Evolutionary conservation across 345 rosid species (phyloP).

Genomic region (Hirschfeldia incana): DNA sequence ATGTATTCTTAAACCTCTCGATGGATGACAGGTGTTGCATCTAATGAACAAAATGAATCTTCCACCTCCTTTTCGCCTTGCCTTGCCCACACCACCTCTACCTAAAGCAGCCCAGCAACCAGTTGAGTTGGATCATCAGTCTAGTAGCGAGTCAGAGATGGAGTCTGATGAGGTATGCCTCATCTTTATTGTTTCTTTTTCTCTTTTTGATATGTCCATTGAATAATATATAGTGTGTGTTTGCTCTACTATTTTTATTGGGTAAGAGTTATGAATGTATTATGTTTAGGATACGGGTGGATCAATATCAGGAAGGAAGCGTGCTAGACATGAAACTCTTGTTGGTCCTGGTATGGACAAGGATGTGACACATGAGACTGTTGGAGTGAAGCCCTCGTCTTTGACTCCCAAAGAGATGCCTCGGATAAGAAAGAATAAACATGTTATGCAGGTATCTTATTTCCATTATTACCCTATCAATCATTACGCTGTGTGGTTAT

Average conservation of each 20-base stretch:
- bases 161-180: constrained; percentile 79
- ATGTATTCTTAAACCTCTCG: not conserved
- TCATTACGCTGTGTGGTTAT: not conserved
- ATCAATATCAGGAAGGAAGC: constrained; percentile 57
- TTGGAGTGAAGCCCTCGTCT: constrained; percentile 79
- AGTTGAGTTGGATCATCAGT: constrained; percentile 49
- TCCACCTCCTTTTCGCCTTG: constrained; percentile 95
- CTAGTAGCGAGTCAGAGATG: constrained; percentile 90
- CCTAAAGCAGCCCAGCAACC: constrained; percentile 59
- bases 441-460: constrained; percentile 67
- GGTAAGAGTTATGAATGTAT: constrained; percentile 13
- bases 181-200: not conserved
- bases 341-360: constrained; percentile 83
- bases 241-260: not conserved
- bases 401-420: constrained; percentile 90
- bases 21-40: constrained; percentile 71
- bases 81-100: constrained; percentile 88
- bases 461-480: constrained; percentile 1
- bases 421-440: constrained; percentile 72
- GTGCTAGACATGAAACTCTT: constrained; percentile 59
- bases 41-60: constrained; percentile 99
- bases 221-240: not conserved
- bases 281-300: constrained; percentile 47
- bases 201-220: too few species aligned
- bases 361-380: constrained; percentile 73